Evolutionary conservation across 1,139 yeast species (phyloP).

Genomic region (Blastobotrys malaysiensis): DNA sequence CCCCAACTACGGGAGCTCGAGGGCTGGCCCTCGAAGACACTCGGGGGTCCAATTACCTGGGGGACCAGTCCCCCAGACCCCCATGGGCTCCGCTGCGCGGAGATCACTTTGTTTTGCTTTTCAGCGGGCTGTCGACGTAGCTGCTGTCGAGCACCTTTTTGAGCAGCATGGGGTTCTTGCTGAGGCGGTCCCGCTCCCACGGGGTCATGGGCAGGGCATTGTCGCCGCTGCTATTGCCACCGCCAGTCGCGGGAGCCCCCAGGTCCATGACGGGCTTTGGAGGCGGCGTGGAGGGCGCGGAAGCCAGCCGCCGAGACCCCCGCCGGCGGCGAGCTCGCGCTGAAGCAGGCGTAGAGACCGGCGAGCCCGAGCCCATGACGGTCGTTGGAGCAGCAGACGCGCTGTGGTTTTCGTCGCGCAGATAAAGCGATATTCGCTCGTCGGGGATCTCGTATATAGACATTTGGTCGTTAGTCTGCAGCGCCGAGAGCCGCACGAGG

Average conservation of each 20-base stretch:
- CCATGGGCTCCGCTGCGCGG: too few relatives aligned
- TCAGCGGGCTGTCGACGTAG: constrained; percentile 11
- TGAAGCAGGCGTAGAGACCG: not conserved
- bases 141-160: constrained; percentile 8
- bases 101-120: not conserved
- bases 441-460: constrained; percentile 55
- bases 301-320: not conserved
- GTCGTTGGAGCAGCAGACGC: not conserved
- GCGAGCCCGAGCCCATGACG: not conserved
- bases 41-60: too few relatives aligned
- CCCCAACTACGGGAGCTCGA: too few relatives aligned
- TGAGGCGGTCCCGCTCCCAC: constrained; percentile 25
- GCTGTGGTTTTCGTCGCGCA: constrained; percentile 47
- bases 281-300: not conserved
- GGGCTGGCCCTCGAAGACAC: too few relatives aligned
- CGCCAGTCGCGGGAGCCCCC: not conserved
- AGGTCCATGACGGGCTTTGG: not conserved
- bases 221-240: not conserved
- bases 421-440: constrained; percentile 58
- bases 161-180: constrained; percentile 13
- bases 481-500: constrained; percentile 52
- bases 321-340: not conserved
- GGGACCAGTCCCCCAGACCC: too few relatives aligned
- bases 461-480: constrained; percentile 58
- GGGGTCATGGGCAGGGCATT: constrained; percentile 17